These are phyloP conservation scores for Leucogyrophana mollusca DNA, from an alignment of 768 basidiomycete species.

Conservation along the genomic window DNA sequence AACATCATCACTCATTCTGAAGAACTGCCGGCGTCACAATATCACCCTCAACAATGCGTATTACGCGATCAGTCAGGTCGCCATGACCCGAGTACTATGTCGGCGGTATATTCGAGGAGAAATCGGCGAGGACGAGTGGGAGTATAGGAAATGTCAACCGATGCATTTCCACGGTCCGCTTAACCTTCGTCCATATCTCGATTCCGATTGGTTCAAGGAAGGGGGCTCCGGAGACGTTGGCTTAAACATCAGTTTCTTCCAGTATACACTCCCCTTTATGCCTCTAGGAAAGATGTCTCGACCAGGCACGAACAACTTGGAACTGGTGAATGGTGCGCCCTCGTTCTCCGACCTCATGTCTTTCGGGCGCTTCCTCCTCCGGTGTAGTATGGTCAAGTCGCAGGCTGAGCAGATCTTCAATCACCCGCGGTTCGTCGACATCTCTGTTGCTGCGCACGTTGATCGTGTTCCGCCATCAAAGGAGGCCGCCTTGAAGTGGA, in stretches of 20 bases:
- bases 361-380: constrained; percentile 42
- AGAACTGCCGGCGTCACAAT: constrained; percentile 36
- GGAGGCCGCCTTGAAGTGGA: constrained; percentile 22
- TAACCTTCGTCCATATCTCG: constrained; percentile 49
- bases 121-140: constrained; percentile 51
- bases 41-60: constrained; percentile 51
- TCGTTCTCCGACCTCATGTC: constrained; percentile 40
- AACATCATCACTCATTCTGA: constrained; percentile 29
- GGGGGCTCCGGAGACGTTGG: constrained; percentile 44
- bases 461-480: constrained; percentile 22
- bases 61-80: constrained; percentile 49
- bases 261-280: constrained; percentile 44
- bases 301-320: constrained; percentile 14
- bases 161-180: constrained; percentile 50
- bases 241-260: constrained; percentile 42
- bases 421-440: constrained; percentile 46
- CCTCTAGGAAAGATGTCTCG: constrained; percentile 29
- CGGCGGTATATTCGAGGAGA: constrained; percentile 42
- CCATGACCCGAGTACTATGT: constrained; percentile 46
- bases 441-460: constrained; percentile 22
- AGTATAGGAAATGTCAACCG: constrained; percentile 45
- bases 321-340: constrained; percentile 39
- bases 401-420: constrained; percentile 32
- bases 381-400: constrained; percentile 35
- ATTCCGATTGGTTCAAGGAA: constrained; percentile 40